Conservation (phyloP, 139 green algal species). For the Chlorella sp. region DNA sequence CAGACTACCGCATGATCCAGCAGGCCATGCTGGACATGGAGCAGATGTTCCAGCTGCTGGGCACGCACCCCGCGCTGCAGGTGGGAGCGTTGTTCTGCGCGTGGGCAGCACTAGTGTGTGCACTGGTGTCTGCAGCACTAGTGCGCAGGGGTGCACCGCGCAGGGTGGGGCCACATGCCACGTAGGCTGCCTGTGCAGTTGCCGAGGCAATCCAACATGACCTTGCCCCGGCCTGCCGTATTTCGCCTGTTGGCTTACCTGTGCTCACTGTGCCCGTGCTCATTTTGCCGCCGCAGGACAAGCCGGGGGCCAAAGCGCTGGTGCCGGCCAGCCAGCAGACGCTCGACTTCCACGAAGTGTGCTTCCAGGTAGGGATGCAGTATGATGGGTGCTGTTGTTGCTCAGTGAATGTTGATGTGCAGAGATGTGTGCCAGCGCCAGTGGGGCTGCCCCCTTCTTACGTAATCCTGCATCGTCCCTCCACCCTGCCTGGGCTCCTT, state of each 20-base stretch:
- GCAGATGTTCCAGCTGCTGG: slow-evolving; percentile 79
- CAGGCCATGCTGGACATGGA: slow-evolving; percentile 86
- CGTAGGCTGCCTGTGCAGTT: too few species aligned
- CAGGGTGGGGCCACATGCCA: too few species aligned
- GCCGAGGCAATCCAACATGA: too few species aligned
- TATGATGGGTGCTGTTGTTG: not conserved
- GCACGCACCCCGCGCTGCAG: slow-evolving; percentile 22
- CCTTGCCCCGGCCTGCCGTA: too few species aligned
- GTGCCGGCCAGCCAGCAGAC: slow-evolving; percentile 1
- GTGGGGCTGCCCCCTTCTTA: too few species aligned
- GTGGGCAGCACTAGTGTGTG: not conserved
- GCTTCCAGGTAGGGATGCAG: slow-evolving; percentile 45
- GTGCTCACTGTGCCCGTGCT: too few species aligned
- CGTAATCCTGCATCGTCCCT: not conserved
- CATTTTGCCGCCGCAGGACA: slow-evolving; percentile 63
- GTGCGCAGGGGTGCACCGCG: too few species aligned
- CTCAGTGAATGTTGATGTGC: too few species aligned
- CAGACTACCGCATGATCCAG: slow-evolving; percentile 61
- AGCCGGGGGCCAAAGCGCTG: slow-evolving; percentile 60
- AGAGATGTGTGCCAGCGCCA: too few species aligned
- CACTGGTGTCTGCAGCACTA: too few species aligned
- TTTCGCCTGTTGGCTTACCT: too few species aligned
- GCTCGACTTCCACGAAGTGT: slow-evolving; percentile 68
- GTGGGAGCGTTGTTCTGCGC: not conserved
- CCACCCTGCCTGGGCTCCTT: not conserved